phyloP scores from a whole-genome alignment of 768 basidiomycete genomes.

The Termitomyces sp. region DNA sequence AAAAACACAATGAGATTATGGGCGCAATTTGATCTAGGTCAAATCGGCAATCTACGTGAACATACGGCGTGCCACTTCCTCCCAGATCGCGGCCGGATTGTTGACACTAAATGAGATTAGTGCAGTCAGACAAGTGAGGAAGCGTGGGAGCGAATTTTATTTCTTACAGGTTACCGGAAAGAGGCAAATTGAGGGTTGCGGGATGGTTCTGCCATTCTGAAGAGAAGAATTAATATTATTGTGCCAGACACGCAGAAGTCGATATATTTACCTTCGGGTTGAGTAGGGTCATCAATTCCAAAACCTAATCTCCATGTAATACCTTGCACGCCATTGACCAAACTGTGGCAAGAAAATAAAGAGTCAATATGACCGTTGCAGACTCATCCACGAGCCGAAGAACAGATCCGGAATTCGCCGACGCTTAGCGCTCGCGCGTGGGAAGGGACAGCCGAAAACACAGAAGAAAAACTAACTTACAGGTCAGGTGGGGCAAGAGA shows the following conservation, averaged over 20 bases:
- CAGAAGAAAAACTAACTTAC: constrained; percentile 27
- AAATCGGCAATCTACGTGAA: constrained; percentile 11
- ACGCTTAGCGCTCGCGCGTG: constrained; percentile 7
- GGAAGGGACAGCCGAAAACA: constrained; percentile 9
- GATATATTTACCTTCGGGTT: constrained; percentile 47
- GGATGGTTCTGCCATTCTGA: constrained; percentile 57
- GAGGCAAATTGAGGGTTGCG: constrained; percentile 45
- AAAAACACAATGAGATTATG: neutral
- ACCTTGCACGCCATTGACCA: constrained; percentile 54
- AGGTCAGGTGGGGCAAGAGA: constrained; percentile 55
- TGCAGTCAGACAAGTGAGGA: constrained; percentile 1
- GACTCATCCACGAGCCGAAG: neutral
- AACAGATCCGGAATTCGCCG: constrained; percentile 11
- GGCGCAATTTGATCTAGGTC: constrained; percentile 1
- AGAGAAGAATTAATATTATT: neutral
- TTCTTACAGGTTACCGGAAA: constrained; percentile 45
- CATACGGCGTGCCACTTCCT: constrained; percentile 31
- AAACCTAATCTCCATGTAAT: constrained; percentile 64
- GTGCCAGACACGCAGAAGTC: neutral
- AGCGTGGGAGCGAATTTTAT: neutral
- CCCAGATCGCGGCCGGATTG: constrained; percentile 53
- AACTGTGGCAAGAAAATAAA: constrained; percentile 23
- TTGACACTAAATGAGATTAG: constrained; percentile 40
- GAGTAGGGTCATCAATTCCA: constrained; percentile 42
- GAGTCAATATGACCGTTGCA: constrained; percentile 1